These are phyloP conservation scores for Amanita exitialis DNA, from an alignment of 768 basidiomycete species.

Conservation along the genomic window DNA sequence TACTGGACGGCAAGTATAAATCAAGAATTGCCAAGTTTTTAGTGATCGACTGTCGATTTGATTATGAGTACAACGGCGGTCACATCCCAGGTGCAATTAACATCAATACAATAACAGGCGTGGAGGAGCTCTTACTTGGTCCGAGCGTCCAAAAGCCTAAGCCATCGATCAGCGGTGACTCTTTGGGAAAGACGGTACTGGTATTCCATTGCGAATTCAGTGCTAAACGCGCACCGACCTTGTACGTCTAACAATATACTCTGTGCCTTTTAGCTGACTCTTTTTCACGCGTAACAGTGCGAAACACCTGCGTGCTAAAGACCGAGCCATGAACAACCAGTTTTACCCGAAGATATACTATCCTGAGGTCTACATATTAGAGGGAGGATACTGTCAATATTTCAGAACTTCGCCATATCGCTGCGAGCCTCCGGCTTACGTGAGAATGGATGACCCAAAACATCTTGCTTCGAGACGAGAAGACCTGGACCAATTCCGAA, in stretches of 20 bases:
- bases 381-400: constrained; percentile 92
- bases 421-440: constrained; percentile 78
- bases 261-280: not conserved
- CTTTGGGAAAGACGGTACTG: constrained; percentile 67
- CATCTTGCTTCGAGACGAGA: constrained; percentile 73
- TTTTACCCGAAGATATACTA: constrained; percentile 89
- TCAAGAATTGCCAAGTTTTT: constrained; percentile 57
- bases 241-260: constrained; percentile 44
- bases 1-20: constrained; percentile 69
- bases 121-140: constrained; percentile 77
- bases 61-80: constrained; percentile 91
- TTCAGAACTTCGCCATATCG: constrained; percentile 57
- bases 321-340: constrained; percentile 82
- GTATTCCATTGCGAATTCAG: constrained; percentile 99
- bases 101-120: constrained; percentile 67
- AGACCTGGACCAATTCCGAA: constrained; percentile 88
- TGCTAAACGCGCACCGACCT: constrained; percentile 89
- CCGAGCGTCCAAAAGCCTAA: constrained; percentile 41
- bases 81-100: constrained; percentile 91
- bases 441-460: constrained; percentile 90
- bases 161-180: constrained; percentile 69
- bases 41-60: constrained; percentile 94
- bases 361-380: constrained; percentile 93
- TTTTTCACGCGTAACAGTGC: constrained; percentile 41
- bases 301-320: constrained; percentile 85